Base-by-base conservation (phyloP, 129 eudicot genomes). In the Flaveria bidentis region DNA sequence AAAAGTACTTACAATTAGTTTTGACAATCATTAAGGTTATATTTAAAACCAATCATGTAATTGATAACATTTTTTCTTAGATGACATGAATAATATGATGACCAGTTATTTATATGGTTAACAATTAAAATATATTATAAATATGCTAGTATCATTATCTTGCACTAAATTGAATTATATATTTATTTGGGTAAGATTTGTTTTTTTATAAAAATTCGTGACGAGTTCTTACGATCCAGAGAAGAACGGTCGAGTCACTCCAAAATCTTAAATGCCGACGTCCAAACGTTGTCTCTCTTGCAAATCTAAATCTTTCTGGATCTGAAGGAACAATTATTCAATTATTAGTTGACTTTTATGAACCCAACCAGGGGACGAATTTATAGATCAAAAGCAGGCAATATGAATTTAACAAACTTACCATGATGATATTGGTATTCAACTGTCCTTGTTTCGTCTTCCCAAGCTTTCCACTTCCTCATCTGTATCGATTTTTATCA, bases 211-310 rank as follows among this genome's bases (percentile, higher is more conserved):
- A 64, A 33, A 30, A 1, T 16, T 57, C 9, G 6, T 6, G 2
- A 57, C 16, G 2, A 73, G 14, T 44, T 49, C 93, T 88, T 82
- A 88, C 93, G 2, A 76, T 88, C 93, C 90, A 88, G 0, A 84
- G 84, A 30, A 86, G 85, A 52, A 69, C 10, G 2, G 93, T 71
- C 1, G 88, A 84, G 78, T 84, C 68, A 82, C 90, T 88, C 93
- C 93, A 86, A 76, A 81, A 80, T 65, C 80, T 78, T 76, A 88
- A 65, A 80, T 88, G 93, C 30, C 93, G 67, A 5, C 90, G 90
- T 23, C 88, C 93, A 77, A 88, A 88, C 16, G 93, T 83, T 0
- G 90, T 88, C 70, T 88, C 90, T 72, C 90, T 88, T n/a, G 90
- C 90, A 74, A 81, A 88, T 53, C 93, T 81, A 78, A 88, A 86